phyloP scores from a whole-genome alignment of 176 grass and related monocot species.

The Zoysia pacifica region DNA sequence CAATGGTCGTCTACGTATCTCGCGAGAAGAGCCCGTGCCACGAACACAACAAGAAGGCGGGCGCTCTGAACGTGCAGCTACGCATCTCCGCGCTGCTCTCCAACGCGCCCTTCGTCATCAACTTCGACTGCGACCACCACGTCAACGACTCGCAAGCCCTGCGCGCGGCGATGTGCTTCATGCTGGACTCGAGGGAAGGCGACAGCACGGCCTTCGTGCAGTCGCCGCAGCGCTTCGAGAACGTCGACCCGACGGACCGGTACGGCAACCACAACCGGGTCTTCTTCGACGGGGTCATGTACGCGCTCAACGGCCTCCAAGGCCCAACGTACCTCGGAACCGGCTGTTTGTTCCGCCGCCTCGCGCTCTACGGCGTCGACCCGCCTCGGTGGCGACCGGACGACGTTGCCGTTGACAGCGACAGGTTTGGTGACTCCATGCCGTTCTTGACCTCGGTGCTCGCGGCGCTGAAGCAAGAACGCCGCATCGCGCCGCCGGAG shows the following conservation, averaged over 20 bases:
- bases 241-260: conserved; percentile 69
- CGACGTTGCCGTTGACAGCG: not conserved
- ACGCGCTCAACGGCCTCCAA: conserved; percentile 74
- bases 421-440: conserved; percentile 31
- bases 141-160: conserved; percentile 33
- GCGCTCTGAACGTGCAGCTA: conserved; percentile 32
- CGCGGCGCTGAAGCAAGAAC: conserved; percentile 21
- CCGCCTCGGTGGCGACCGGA: conserved; percentile 1
- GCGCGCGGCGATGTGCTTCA: conserved; percentile 31
- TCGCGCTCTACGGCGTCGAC: conserved; percentile 36
- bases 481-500: not conserved
- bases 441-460: conserved; percentile 4
- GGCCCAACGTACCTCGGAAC: conserved; percentile 35
- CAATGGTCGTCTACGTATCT: conserved; percentile 31
- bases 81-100: conserved; percentile 27
- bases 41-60: conserved; percentile 48
- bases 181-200: conserved; percentile 41
- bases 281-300: conserved; percentile 61
- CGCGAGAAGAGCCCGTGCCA: conserved; percentile 9
- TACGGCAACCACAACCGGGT: conserved; percentile 54
- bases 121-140: not conserved
- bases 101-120: conserved; percentile 40
- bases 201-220: conserved; percentile 68
- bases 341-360: conserved; percentile 43
- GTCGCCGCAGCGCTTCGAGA: conserved; percentile 78